A percentile compares a stretch with the other conserved stretches of the same genome.
These are phyloP conservation scores for Neurospora tetrasperma DNA, from an alignment of 495 filamentous ascomycete species.

Conservation along the genomic window DNA sequence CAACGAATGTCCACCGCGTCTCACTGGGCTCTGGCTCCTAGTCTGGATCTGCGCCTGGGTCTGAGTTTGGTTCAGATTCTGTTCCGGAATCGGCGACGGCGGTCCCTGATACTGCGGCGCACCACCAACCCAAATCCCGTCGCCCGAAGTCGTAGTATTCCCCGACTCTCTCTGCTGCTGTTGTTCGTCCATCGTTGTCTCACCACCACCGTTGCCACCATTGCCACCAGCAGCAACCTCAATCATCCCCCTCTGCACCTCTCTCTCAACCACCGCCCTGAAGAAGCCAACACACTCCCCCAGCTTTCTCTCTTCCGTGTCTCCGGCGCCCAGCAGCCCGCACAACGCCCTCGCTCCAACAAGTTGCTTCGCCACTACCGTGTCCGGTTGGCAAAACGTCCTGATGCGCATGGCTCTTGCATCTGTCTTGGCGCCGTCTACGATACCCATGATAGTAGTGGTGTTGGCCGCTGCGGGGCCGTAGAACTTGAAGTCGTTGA, in stretches of 20 bases:
- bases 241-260: conserved; percentile 3
- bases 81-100: not conserved
- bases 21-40: not conserved
- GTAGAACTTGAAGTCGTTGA: conserved; percentile 35
- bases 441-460: conserved; percentile 19
- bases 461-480: conserved; percentile 18
- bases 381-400: conserved; percentile 38
- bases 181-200: not conserved
- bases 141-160: not conserved
- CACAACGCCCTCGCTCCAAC: conserved; percentile 30
- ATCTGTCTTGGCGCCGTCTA: conserved; percentile 31
- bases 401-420: conserved; percentile 30
- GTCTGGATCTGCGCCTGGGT: too few relatives aligned
- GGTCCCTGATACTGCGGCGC: not conserved
- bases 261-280: conserved; percentile 24
- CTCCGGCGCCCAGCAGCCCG: conserved; percentile 23
- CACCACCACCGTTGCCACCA: not conserved
- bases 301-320: conserved; percentile 25
- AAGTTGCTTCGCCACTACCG: conserved; percentile 38
- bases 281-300: conserved; percentile 30
- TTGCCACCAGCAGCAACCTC: not conserved
- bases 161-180: not conserved
- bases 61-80: not conserved
- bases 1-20: not conserved
- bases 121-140: not conserved